These are phyloP conservation scores for Suhomyces emberorum DNA, from an alignment of 805 yeast species.

Conservation along the genomic window DNA sequence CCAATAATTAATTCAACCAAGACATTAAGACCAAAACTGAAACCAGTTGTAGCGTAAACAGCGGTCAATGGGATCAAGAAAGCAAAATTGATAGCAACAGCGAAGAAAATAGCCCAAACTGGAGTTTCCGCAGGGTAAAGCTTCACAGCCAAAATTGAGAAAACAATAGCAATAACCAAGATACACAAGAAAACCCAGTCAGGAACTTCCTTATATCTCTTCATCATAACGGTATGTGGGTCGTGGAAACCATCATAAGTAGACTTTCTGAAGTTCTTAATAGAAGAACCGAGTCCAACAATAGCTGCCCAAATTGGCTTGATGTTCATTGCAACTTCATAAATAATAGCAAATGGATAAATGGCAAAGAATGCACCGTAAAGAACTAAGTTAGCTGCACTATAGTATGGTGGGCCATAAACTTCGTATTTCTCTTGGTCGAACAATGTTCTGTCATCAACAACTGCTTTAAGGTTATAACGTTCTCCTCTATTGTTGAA, in stretches of 20 bases:
- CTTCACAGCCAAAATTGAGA: conserved; percentile 27
- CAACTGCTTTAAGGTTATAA: conserved; percentile 12
- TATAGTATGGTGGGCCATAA: conserved; percentile 16
- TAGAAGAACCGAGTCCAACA: not conserved
- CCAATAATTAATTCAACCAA: conserved; percentile 56
- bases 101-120: conserved; percentile 57
- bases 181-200: conserved; percentile 18
- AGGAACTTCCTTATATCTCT: conserved; percentile 21
- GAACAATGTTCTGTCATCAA: conserved; percentile 11
- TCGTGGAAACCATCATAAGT: conserved; percentile 17
- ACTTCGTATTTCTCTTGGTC: conserved; percentile 10
- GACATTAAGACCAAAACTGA: conserved; percentile 46
- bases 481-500: conserved; percentile 18
- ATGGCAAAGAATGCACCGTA: conserved; percentile 15
- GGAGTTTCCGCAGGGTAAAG: conserved; percentile 47
- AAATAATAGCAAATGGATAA: conserved; percentile 20
- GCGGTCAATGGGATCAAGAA: conserved; percentile 51
- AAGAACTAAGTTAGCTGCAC: conserved; percentile 15
- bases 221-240: conserved; percentile 24
- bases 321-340: conserved; percentile 6
- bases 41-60: conserved; percentile 47
- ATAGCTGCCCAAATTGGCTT: conserved; percentile 1
- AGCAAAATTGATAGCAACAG: conserved; percentile 46
- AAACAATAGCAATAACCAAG: conserved; percentile 13
- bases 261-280: conserved; percentile 11